Conservation (phyloP, 225 moss, liverwort and hornwort species). For the Marchantia paleacea region DNA sequence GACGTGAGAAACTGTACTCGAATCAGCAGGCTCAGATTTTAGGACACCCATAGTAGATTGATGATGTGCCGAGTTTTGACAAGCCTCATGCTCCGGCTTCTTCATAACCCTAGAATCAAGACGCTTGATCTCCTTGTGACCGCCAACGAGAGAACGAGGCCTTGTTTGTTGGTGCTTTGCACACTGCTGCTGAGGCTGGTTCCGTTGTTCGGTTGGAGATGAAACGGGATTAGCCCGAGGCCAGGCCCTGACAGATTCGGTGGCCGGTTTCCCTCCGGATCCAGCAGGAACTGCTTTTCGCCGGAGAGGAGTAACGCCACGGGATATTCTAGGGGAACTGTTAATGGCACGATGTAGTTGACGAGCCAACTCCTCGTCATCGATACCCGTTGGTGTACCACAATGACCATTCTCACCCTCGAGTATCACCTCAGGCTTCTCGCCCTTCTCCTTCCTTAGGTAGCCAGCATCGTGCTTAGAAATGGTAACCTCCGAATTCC, state of each 20-base stretch:
- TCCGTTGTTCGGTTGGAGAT: constrained; percentile 39
- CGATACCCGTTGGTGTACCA: constrained; percentile 28
- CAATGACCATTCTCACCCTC: constrained; percentile 42
- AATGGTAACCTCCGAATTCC: constrained; percentile 46
- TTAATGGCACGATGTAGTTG: constrained; percentile 91
- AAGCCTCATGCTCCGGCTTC: constrained; percentile 14
- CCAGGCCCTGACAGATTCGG: constrained; percentile 56
- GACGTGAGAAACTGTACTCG: constrained; percentile 2
- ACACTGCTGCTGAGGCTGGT: constrained; percentile 14
- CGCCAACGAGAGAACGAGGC: constrained; percentile 51
- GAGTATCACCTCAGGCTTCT: constrained; percentile 41
- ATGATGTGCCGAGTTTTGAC: constrained; percentile 21
- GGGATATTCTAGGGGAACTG: constrained; percentile 88
- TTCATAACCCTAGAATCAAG: constrained; percentile 55
- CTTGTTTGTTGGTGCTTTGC: constrained; percentile 62
- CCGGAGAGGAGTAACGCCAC: constrained; percentile 59
- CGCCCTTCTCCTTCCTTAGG: constrained; percentile 37
- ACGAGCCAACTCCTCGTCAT: constrained; percentile 80
- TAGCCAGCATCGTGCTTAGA: constrained; percentile 38
- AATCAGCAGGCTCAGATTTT: constrained; percentile 22
- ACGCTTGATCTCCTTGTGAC: constrained; percentile 69
- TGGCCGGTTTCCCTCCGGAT: constrained; percentile 4
- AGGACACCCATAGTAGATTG: constrained; percentile 1
- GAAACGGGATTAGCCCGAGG: constrained; percentile 34
- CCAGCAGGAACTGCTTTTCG: constrained; percentile 51